Evolutionary conservation across 495 filamentous ascomycete genomes (phyloP), one percentile per base, ranked within the genome.

Genomic region (Entonaema liquescens): DNA sequence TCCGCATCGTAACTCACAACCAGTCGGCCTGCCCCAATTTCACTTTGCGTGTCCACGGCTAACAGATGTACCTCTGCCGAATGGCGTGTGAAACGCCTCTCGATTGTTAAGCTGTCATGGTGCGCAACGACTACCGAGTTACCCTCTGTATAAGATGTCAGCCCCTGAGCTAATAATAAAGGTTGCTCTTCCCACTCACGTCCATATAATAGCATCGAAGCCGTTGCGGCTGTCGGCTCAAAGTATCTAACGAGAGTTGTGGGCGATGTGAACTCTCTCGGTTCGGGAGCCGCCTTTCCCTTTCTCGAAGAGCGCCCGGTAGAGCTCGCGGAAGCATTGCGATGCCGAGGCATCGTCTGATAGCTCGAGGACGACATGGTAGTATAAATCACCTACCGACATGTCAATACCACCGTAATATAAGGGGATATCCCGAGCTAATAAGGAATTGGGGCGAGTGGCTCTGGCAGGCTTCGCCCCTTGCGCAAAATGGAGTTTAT

Each of bases 1-100:
- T 93, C 92, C 29, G 86, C 87, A 85, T 99, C 95, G 71, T 97
- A 96, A 81, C 94, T 98, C 54, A 98, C 92, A 8, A 97, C 93
- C 67, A 97, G 81, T 68, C 93, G 83, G 12, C 95, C 95, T 0
- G 91, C 89, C 36, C 93, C 93, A 57, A 90, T 85, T 63, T 97
- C 95, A 79, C 94, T 98, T 59, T 92, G 89, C 81, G 95, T 98
- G 78, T 99, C 95, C 56, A 94, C 93, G 23, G 92, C 90, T 26
- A 99, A 86, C 69, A 97, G 86, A 28, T 88, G 82, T 15, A 99
- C 89, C 65, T 94, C 89, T 57, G 97, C 92, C 47, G 88, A 86
- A 80, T 99, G 95, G 59, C 88, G 86, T 17, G 92, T 88, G 78
- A 98, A 99, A 4, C 92, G 86, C 49, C 94, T 87, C 72, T 98